Evolutionary conservation across 2,329 filamentous ascomycete genomes (phyloP), one percentile per base, ranked within the genome.

Genomic region (Didymella arachidicola): DNA sequence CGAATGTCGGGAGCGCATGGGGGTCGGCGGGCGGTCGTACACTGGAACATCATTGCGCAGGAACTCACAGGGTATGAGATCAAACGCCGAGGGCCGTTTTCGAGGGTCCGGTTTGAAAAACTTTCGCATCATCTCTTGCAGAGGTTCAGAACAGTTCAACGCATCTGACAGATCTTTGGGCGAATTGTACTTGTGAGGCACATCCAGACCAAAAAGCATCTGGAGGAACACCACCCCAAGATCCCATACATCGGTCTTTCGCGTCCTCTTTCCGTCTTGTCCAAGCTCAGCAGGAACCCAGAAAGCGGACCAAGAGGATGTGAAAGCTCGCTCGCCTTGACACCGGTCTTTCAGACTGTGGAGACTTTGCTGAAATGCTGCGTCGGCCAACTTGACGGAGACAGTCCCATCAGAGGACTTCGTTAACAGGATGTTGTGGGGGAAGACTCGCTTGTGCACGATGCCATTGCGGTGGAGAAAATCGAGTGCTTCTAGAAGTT

Each of bases 211-310:
- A 74, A 97, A 94, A 3, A 95, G 85, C 92, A 98, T 97, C 74
- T 99, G 94, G 38, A 97, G 78, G 67, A 97, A 91, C 5, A 97
- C 86, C 29, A 97, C 87, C 4, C 95, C 95, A 69, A 99, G 87
- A 65, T 97, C 91, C 95, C 95, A 99, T 8, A 98, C 86, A 74
- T 98, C 95, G 0, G 92, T 92, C 75, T 97, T 97, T 69, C 78
- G 89, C 82, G 75, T 89, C 51, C 76, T 75, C 36, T 75, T 72
- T 25, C 83, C 27, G 85, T 88, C 59, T 84, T 86, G 29, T 6
- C 86, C 84, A 49, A 93, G 83, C 77, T 97, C 93, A 1, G 93
- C 90, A 1, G 93, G 87, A 7, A 90, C 78, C 93, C 93, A 97
- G 65, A 92, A 92, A 1, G 89, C 87, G 16, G 92, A 93, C 65